A percentile compares a stretch with the other conserved stretches of the same genome.
These are phyloP conservation scores for Teunomyces kruisii DNA, from an alignment of 805 yeast species.

Conservation along the genomic window DNA sequence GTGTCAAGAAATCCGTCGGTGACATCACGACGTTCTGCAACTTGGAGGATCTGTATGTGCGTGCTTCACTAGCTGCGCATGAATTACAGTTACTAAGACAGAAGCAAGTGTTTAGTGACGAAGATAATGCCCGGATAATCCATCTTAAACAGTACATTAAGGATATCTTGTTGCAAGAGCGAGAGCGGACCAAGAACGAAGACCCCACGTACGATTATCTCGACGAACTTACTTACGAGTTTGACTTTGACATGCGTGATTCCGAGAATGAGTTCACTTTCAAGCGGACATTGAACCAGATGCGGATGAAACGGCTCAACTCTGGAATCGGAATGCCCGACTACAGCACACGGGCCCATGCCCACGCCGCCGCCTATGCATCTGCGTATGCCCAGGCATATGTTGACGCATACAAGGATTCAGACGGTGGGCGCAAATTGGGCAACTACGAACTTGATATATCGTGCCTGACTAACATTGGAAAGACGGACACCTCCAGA, in stretches of 20 bases:
- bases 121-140: background rate
- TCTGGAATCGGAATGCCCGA: background rate
- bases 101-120: background rate
- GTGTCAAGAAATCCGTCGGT: background rate
- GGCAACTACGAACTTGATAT: background rate
- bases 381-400: background rate
- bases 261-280: background rate
- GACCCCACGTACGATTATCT: slow-evolving; percentile 1
- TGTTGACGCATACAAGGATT: background rate
- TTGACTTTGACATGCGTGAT: background rate
- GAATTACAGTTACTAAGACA: background rate
- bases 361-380: background rate
- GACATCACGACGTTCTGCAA: slow-evolving; percentile 1
- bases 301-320: background rate
- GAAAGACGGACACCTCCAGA: too few relatives aligned
- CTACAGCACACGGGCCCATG: background rate
- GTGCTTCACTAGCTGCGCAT: background rate
- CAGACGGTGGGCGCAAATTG: background rate
- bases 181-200: background rate
- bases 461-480: too few relatives aligned
- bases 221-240: slow-evolving; percentile 1
- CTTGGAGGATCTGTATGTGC: slow-evolving; percentile 2
- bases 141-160: background rate
- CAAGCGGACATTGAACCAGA: background rate
- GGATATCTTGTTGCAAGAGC: background rate